phyloP scores from a whole-genome alignment of 2,329 filamentous ascomycete species.

The Ilyonectria sp. region DNA sequence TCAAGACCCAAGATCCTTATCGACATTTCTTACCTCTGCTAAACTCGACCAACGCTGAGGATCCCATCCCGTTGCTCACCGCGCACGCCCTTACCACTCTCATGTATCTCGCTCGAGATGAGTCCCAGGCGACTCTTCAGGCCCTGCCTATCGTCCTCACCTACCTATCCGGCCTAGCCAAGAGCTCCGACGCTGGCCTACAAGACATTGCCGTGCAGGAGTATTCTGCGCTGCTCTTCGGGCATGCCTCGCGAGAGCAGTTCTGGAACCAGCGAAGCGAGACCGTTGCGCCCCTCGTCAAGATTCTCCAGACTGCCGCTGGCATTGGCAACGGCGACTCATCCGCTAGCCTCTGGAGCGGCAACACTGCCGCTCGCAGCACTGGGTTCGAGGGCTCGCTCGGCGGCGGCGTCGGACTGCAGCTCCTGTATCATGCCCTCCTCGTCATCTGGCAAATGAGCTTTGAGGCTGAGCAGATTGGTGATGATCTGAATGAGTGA shows the following conservation, averaged over 20 bases:
- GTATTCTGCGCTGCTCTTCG: conserved; percentile 88
- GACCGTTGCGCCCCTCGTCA: conserved; percentile 85
- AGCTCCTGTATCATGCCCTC: conserved; percentile 94
- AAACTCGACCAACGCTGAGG: conserved; percentile 81
- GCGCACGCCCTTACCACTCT: conserved; percentile 89
- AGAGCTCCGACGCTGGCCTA: conserved; percentile 88
- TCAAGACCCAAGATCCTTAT: conserved; percentile 84
- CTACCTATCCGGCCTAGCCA: conserved; percentile 87
- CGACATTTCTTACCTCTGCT: conserved; percentile 88
- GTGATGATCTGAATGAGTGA: conserved; percentile 87
- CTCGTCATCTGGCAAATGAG: conserved; percentile 97
- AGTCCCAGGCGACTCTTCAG: conserved; percentile 76
- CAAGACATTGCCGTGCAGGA: conserved; percentile 97
- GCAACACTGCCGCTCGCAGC: conserved; percentile 66
- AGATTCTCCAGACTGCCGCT: conserved; percentile 85
- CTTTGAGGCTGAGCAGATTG: conserved; percentile 85
- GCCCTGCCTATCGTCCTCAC: conserved; percentile 87
- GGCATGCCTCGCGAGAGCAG: conserved; percentile 79
- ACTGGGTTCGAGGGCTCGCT: conserved; percentile 74
- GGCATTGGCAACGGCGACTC: conserved; percentile 77
- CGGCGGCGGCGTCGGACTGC: conserved; percentile 89
- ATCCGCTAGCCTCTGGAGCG: conserved; percentile 74
- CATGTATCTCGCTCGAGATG: conserved; percentile 77
- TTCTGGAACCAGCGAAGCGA: conserved; percentile 95
- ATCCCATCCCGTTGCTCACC: conserved; percentile 90